These are phyloP conservation scores for Pseudogymnoascus sp. DNA, from an alignment of 2,329 filamentous ascomycete species.

Conservation along the genomic window DNA sequence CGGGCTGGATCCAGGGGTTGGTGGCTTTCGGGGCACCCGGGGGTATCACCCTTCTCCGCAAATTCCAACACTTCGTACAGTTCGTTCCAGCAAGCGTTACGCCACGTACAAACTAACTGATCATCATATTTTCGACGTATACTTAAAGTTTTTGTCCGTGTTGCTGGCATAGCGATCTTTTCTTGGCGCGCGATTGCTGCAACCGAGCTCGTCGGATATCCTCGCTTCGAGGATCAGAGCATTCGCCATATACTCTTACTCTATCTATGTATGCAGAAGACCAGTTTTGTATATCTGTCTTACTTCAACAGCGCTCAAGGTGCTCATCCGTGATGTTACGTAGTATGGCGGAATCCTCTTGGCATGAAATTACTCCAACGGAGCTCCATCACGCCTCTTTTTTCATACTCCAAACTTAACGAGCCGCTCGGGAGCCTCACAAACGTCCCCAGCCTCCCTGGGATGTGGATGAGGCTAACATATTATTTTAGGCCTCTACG, in stretches of 20 bases:
- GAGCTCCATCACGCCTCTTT: neutral
- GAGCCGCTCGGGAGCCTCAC: neutral
- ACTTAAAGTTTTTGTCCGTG: constrained; percentile 7
- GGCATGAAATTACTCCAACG: neutral
- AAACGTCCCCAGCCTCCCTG: neutral
- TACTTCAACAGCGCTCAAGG: neutral
- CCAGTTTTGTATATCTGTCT: neutral
- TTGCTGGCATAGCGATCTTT: neutral
- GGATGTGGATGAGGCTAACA: neutral
- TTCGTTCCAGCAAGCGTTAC: neutral
- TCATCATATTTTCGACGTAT: neutral
- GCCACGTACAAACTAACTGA: neutral
- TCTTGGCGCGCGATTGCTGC: constrained; percentile 5
- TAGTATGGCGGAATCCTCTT: neutral
- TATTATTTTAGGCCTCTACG: neutral
- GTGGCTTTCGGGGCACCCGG: neutral
- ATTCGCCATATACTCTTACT: neutral
- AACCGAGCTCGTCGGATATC: neutral
- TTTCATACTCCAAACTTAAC: neutral
- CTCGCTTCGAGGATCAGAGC: neutral
- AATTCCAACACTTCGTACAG: neutral
- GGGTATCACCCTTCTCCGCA: neutral
- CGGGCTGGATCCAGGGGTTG: neutral
- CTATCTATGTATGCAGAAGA: neutral
- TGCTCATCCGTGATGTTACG: neutral